A percentile compares a stretch with the other conserved stretches of the same genome.
Evolutionary conservation across 148 eudicot genomes (phyloP).

Genomic region (Heliosperma pusillum): DNA sequence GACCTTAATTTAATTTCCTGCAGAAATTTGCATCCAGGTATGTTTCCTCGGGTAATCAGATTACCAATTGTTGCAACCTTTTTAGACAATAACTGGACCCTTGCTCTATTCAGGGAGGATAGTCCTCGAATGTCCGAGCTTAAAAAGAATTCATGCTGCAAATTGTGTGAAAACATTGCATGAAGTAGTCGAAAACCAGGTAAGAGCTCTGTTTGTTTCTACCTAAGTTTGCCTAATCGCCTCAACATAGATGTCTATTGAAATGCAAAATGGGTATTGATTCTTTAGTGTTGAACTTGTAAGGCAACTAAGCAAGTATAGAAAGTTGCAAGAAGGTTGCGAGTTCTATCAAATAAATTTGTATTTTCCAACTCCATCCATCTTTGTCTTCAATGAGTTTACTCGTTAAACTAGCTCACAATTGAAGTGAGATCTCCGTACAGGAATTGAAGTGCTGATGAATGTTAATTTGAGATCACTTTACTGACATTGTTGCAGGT

Average conservation of each 20-base stretch:
- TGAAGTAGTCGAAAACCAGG: conserved; percentile 65
- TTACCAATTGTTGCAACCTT: conserved; percentile 5
- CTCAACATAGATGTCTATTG: not conserved
- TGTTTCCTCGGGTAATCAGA: not conserved
- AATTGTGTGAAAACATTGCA: conserved; percentile 55
- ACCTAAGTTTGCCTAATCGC: not conserved
- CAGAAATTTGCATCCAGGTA: conserved; percentile 78
- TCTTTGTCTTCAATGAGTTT: too few species aligned
- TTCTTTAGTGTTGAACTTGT: too few species aligned
- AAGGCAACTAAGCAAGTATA: too few species aligned
- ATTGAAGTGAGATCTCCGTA: not conserved
- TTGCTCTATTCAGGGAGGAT: conserved; percentile 49
- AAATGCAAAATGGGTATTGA: not conserved
- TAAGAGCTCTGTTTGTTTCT: conserved; percentile 19
- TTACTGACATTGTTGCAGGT: conserved; percentile 43
- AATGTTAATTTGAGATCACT: not conserved
- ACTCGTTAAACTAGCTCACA: too few species aligned
- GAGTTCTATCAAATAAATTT: too few species aligned
- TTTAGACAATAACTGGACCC: not conserved
- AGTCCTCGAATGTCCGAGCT: conserved; percentile 69
- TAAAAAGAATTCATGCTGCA: conserved; percentile 70
- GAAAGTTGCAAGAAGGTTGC: too few species aligned
- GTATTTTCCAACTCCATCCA: too few species aligned
- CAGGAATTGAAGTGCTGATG: not conserved
- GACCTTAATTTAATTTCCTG: conserved; percentile 85